phyloP scores from a whole-genome alignment of 352 stramenopile species.

The Globisporangium abappressorium region DNA sequence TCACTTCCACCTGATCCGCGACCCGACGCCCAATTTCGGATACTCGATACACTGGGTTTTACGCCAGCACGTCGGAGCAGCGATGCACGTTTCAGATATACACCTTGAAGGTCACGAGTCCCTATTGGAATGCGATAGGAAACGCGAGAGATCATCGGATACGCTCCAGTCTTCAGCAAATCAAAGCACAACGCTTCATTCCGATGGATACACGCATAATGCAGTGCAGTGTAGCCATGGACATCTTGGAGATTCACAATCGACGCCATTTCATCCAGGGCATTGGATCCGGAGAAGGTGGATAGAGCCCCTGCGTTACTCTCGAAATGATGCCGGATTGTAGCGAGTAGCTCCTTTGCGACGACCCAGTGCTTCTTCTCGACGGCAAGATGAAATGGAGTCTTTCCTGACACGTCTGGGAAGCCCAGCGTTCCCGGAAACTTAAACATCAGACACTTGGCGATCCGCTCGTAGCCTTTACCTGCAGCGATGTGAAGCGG shows the following conservation, averaged over 20 bases:
- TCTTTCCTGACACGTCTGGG: conserved; percentile 41
- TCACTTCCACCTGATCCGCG: not conserved
- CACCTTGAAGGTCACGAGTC: conserved; percentile 23
- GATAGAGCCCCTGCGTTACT: conserved; percentile 5
- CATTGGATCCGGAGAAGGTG: not conserved
- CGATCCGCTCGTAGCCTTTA: conserved; percentile 52
- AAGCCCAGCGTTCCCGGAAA: conserved; percentile 35
- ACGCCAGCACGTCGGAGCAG: conserved; percentile 3
- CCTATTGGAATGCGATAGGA: conserved; percentile 19
- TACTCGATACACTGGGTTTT: conserved; percentile 4
- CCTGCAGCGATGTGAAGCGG: conserved; percentile 44
- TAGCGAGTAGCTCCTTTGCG: conserved; percentile 27
- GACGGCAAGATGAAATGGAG: conserved; percentile 44
- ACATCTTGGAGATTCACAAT: conserved; percentile 34
- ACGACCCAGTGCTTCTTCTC: conserved; percentile 37
- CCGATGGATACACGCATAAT: conserved; percentile 46
- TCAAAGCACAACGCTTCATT: conserved; percentile 28
- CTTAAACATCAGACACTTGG: conserved; percentile 38
- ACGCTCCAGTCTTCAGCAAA: conserved; percentile 31
- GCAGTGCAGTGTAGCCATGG: conserved; percentile 50
- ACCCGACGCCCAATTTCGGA: conserved; percentile 6
- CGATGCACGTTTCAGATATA: conserved; percentile 29
- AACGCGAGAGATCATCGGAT: conserved; percentile 24
- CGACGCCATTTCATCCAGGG: not conserved
- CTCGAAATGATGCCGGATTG: conserved; percentile 9